A percentile compares a stretch with the other conserved stretches of the same genome.
These are phyloP conservation scores for Gossypium thurberi DNA, from an alignment of 345 rosid species.

Conservation along the genomic window DNA sequence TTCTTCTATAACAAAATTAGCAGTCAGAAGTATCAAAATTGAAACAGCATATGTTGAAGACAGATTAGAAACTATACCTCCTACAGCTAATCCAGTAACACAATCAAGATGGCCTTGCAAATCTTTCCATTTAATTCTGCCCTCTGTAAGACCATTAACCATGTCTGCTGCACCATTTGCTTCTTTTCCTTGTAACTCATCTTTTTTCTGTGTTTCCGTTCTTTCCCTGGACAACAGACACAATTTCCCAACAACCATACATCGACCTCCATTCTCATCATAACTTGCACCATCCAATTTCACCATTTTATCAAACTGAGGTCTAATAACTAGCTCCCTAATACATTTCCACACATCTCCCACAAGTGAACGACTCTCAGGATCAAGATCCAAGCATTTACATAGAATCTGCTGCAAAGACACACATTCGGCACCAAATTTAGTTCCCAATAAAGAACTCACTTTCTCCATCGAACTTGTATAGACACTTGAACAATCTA, in stretches of 20 bases:
- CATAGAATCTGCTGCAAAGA: constrained; percentile 37
- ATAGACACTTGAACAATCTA: constrained; percentile 26
- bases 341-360: constrained; percentile 57
- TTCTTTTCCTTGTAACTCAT: constrained; percentile 18
- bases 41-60: background rate
- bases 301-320: constrained; percentile 27
- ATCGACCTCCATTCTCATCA: constrained; percentile 26
- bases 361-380: constrained; percentile 44
- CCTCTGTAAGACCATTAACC: constrained; percentile 38
- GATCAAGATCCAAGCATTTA: constrained; percentile 55
- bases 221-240: constrained; percentile 24
- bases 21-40: background rate
- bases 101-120: constrained; percentile 68
- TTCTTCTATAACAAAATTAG: background rate
- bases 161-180: constrained; percentile 22
- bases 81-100: constrained; percentile 70
- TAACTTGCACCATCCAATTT: constrained; percentile 17
- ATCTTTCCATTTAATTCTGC: constrained; percentile 47
- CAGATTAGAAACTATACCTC: constrained; percentile 42
- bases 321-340: constrained; percentile 45
- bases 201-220: constrained; percentile 19
- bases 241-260: constrained; percentile 54
- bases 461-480: constrained; percentile 37
- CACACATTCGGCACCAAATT: constrained; percentile 29
- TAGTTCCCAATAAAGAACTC: constrained; percentile 26